Conservation (phyloP, 2,329 filamentous ascomycete genomes). For the Aspergillus terreus region DNA sequence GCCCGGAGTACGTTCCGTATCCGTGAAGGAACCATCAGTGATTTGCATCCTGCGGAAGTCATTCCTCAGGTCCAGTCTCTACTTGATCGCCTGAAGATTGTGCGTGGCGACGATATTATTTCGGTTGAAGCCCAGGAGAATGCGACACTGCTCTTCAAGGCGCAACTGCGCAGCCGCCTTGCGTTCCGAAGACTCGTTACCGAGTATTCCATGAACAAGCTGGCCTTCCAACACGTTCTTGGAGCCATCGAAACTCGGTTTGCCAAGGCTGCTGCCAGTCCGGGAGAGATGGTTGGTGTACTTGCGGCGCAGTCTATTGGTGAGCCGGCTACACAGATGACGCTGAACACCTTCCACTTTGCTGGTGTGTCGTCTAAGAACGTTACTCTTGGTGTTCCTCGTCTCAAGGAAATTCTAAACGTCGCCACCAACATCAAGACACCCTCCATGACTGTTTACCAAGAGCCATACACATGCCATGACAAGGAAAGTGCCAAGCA, state of each 20-base stretch:
- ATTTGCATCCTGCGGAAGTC: constrained; percentile 82
- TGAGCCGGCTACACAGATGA: constrained; percentile 99
- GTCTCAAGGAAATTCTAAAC: constrained; percentile 99
- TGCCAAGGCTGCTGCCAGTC: constrained; percentile 77
- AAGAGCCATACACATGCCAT: constrained; percentile 58
- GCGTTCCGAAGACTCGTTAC: constrained; percentile 91
- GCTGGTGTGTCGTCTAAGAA: constrained; percentile 99
- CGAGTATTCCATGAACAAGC: constrained; percentile 78
- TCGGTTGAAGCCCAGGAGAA: constrained; percentile 83
- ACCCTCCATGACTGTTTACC: constrained; percentile 90
- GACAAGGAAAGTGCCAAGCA: constrained; percentile 78
- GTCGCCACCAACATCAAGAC: constrained; percentile 98
- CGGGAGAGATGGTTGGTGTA: constrained; percentile 98
- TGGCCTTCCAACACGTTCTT: constrained; percentile 87
- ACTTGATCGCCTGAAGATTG: constrained; percentile 74
- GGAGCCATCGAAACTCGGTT: constrained; percentile 89
- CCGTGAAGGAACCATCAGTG: constrained; percentile 78
- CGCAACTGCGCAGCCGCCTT: constrained; percentile 79
- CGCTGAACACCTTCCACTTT: constrained; percentile 99
- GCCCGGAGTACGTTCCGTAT: constrained; percentile 89
- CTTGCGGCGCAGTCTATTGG: constrained; percentile 97
- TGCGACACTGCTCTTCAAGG: constrained; percentile 88
- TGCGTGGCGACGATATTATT: constrained; percentile 78
- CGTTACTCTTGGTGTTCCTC: constrained; percentile 96
- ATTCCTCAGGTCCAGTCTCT: constrained; percentile 74